These are phyloP conservation scores for Cercospora nicotianae DNA, from an alignment of 2,329 filamentous ascomycete genomes.

Conservation along the genomic window DNA sequence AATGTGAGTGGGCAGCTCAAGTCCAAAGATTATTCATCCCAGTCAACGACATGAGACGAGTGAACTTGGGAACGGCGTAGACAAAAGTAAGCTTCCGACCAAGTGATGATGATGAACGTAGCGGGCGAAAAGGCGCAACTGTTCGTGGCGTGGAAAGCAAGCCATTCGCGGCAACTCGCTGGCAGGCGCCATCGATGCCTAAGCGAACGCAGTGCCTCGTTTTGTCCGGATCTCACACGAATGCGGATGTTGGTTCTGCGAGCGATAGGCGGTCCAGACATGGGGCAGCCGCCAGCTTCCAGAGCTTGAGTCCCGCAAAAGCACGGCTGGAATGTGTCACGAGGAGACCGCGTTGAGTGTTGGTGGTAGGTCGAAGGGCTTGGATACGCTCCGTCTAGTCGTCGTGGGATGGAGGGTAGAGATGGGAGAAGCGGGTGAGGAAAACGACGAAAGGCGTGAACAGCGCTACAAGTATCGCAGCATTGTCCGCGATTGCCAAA, in stretches of 20 bases:
- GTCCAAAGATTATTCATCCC: neutral
- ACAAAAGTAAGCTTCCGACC: neutral
- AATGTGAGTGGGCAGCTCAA: neutral
- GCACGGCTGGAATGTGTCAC: constrained; percentile 3
- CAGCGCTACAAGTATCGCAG: neutral
- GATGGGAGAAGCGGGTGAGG: neutral
- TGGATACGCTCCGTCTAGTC: neutral
- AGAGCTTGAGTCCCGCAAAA: neutral
- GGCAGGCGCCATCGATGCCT: neutral
- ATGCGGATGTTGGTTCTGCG: constrained; percentile 1
- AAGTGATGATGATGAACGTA: neutral
- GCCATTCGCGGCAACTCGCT: constrained; percentile 1
- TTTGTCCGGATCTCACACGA: neutral
- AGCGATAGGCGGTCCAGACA: constrained; percentile 5
- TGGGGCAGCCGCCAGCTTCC: neutral
- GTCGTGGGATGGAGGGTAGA: neutral
- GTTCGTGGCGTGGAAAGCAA: neutral
- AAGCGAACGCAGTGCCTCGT: constrained; percentile 4
- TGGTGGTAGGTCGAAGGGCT: neutral
- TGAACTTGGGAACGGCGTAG: neutral
- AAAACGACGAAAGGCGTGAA: neutral
- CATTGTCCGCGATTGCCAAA: neutral
- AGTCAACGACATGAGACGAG: neutral
- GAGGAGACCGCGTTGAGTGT: neutral
- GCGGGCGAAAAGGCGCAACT: neutral